These are phyloP conservation scores for Laburnicola sp. DNA, from an alignment of 2,329 filamentous ascomycete species.

Conservation along the genomic window DNA sequence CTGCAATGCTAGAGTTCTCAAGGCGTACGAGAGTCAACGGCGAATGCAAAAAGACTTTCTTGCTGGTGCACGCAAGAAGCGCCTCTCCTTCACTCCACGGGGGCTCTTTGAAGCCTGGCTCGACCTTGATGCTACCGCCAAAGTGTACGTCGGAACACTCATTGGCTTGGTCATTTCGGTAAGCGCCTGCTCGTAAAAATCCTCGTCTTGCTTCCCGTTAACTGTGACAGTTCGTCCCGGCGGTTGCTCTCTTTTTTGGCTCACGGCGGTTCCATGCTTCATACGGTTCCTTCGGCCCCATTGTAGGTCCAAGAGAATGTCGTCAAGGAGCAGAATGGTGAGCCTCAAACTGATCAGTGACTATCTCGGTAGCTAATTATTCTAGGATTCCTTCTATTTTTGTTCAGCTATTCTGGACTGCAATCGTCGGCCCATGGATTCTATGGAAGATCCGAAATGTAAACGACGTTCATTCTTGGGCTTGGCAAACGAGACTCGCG, in stretches of 20 bases:
- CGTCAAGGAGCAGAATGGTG: constrained; percentile 68
- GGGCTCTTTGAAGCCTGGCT: constrained; percentile 37
- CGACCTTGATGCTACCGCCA: constrained; percentile 36
- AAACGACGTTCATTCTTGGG: constrained; percentile 44
- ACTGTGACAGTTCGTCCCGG: constrained; percentile 57
- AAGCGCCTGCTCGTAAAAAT: constrained; percentile 11
- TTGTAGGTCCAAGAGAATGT: constrained; percentile 49
- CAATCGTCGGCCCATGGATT: constrained; percentile 43
- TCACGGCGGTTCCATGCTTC: constrained; percentile 65
- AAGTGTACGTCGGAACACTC: constrained; percentile 39
- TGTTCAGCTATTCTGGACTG: constrained; percentile 43
- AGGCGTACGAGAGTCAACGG: constrained; percentile 41
- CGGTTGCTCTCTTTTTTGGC: constrained; percentile 63
- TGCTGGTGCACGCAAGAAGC: constrained; percentile 40
- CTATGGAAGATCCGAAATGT: constrained; percentile 44
- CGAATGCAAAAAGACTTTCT: constrained; percentile 41
- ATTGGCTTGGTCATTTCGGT: constrained; percentile 37
- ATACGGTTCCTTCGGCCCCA: constrained; percentile 59
- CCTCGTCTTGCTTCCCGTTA: constrained; percentile 12
- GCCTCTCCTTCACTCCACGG: constrained; percentile 31
- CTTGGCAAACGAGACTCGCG: constrained; percentile 45
- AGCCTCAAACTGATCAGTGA: constrained; percentile 6
- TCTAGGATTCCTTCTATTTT: constrained; percentile 43
- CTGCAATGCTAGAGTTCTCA: constrained; percentile 43
- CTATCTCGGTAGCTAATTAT: constrained; percentile 11